Conservation (phyloP, 2,329 filamentous ascomycete species). For the Exophiala mesophila region DNA sequence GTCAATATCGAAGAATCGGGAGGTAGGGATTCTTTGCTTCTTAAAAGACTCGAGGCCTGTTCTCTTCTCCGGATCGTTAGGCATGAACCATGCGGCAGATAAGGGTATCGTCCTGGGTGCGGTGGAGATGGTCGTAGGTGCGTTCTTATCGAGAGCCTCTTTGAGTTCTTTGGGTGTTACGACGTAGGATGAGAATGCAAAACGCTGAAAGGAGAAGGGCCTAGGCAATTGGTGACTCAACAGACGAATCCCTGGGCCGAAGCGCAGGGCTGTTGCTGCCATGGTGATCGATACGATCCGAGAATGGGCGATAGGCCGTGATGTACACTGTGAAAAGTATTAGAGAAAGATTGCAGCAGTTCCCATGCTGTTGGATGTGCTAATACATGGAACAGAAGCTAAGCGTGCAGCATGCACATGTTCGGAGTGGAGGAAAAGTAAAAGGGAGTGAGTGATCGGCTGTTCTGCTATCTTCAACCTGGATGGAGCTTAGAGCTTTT, state of each 20-base stretch:
- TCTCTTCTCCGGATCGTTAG: slow-evolving; percentile 71
- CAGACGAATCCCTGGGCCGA: slow-evolving; percentile 10
- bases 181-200: slow-evolving; percentile 69
- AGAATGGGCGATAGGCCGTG: not conserved
- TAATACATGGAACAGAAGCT: too few relatives aligned
- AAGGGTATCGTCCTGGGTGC: slow-evolving; percentile 80
- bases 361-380: too few relatives aligned
- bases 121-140: slow-evolving; percentile 71
- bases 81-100: slow-evolving; percentile 93
- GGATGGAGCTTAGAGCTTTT: not conserved
- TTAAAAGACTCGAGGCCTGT: slow-evolving; percentile 77
- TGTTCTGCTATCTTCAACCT: not conserved
- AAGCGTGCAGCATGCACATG: too few relatives aligned
- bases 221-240: slow-evolving; percentile 26
- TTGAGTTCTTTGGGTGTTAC: slow-evolving; percentile 79
- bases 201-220: slow-evolving; percentile 34
- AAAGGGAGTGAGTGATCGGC: not conserved
- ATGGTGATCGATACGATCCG: slow-evolving; percentile 5
- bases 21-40: slow-evolving; percentile 76
- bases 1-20: slow-evolving; percentile 95
- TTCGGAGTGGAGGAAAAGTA: not conserved
- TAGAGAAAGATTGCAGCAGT: slow-evolving; percentile 2
- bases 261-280: slow-evolving; percentile 8
- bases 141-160: slow-evolving; percentile 75
- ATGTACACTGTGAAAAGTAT: slow-evolving; percentile 16